phyloP scores from a whole-genome alignment of 139 green algal species.

The Protoeuglena noctilucae region DNA sequence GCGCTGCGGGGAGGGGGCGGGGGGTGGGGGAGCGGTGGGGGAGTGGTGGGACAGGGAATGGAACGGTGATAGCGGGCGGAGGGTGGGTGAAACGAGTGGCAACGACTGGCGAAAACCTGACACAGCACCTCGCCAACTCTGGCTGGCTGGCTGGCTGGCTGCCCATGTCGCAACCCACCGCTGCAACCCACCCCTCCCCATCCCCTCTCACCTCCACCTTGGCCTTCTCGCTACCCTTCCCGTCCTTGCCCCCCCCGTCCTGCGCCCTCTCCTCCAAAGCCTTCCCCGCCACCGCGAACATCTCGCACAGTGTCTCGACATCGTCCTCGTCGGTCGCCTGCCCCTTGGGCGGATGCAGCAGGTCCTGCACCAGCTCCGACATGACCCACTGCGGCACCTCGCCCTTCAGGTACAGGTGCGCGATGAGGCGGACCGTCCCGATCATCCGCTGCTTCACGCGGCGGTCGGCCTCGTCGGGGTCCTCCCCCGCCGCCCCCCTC shows the following conservation, averaged over 20 bases:
- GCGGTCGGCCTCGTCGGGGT: slow-evolving; percentile 40
- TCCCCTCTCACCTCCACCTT: background rate
- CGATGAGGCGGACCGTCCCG: slow-evolving; percentile 92
- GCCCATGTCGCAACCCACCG: too few species aligned
- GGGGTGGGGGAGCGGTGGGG: too few species aligned
- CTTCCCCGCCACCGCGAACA: slow-evolving; percentile 37
- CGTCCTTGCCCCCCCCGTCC: background rate
- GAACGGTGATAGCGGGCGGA: too few species aligned
- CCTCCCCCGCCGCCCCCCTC: slow-evolving; percentile 24
- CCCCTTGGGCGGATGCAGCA: slow-evolving; percentile 37
- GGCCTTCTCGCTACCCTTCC: background rate
- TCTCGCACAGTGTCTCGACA: slow-evolving; percentile 63
- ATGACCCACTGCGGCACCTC: slow-evolving; percentile 88
- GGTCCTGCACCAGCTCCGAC: slow-evolving; percentile 66
- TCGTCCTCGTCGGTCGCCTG: slow-evolving; percentile 18
- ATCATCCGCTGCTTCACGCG: slow-evolving; percentile 67
- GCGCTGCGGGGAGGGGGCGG: slow-evolving; percentile 11
- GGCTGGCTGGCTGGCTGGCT: too few species aligned
- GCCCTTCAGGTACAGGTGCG: slow-evolving; percentile 86
- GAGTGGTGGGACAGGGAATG: too few species aligned
- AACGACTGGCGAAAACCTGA: too few species aligned
- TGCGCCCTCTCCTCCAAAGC: background rate
- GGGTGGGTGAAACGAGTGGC: too few species aligned
- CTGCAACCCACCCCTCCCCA: too few species aligned
- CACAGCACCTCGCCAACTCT: too few species aligned